phyloP scores from a whole-genome alignment of 2,329 filamentous ascomycete genomes.

The Cyphellophora europaea region DNA sequence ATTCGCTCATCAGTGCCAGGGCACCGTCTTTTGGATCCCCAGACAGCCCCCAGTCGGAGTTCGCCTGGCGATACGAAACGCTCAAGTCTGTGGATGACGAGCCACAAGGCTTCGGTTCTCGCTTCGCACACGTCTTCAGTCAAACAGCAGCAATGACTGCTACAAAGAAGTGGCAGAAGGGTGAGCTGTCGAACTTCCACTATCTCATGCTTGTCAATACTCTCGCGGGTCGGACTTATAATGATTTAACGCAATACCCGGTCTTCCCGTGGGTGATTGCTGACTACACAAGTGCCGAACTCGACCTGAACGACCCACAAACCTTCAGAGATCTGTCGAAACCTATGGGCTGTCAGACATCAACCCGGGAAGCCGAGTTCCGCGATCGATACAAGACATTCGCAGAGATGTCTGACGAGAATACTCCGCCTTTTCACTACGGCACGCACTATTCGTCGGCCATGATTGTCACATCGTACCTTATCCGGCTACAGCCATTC shows the following conservation, averaged over 20 bases:
- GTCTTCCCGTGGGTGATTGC: slow-evolving; percentile 97
- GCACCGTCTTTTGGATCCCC: slow-evolving; percentile 62
- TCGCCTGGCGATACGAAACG: slow-evolving; percentile 84
- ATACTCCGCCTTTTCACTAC: slow-evolving; percentile 80
- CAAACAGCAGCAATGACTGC: slow-evolving; percentile 71
- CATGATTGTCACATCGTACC: slow-evolving; percentile 95
- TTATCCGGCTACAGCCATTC: slow-evolving; percentile 91
- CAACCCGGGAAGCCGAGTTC: slow-evolving; percentile 66
- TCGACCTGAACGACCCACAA: slow-evolving; percentile 74
- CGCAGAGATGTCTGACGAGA: slow-evolving; percentile 75
- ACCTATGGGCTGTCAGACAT: slow-evolving; percentile 88
- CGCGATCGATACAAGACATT: slow-evolving; percentile 78
- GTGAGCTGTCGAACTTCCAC: slow-evolving; percentile 96
- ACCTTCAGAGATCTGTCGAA: slow-evolving; percentile 88
- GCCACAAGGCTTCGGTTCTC: slow-evolving; percentile 65
- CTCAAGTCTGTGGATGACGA: slow-evolving; percentile 59
- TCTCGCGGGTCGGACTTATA: slow-evolving; percentile 93
- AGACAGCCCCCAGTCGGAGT: slow-evolving; percentile 67
- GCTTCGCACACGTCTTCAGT: slow-evolving; percentile 88
- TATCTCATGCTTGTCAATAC: slow-evolving; percentile 99
- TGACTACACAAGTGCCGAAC: slow-evolving; percentile 87
- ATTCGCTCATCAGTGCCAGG: slow-evolving; percentile 63
- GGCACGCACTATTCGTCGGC: slow-evolving; percentile 98
- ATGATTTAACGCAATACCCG: slow-evolving; percentile 94
- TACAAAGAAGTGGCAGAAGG: slow-evolving; percentile 81